Conservation (phyloP, 176 grass and related monocot species). For the Calamus simplicifolius region DNA sequence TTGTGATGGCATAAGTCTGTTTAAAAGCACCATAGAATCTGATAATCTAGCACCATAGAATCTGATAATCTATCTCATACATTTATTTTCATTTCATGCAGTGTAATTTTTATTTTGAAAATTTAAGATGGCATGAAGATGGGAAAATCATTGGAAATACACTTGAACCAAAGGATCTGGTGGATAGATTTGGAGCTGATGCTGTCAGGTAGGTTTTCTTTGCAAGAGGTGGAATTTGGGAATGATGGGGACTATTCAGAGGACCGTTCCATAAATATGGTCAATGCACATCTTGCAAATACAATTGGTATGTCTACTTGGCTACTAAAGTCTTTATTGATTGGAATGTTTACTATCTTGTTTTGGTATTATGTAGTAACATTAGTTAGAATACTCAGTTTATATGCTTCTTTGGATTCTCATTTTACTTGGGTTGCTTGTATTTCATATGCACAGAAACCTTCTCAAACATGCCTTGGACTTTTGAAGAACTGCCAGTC, state of each 20-base stretch:
- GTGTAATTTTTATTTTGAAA: constrained; percentile 45
- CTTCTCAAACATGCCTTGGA: too few relatives aligned
- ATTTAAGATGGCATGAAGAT: constrained; percentile 98
- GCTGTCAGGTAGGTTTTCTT: constrained; percentile 94
- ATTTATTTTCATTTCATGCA: constrained; percentile 42
- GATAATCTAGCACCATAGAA: too few relatives aligned
- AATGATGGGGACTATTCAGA: constrained; percentile 96
- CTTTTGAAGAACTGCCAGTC: too few relatives aligned
- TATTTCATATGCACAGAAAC: constrained; percentile 43
- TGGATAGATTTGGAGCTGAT: constrained; percentile 70
- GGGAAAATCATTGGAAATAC: too few relatives aligned
- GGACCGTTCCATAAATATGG: constrained; percentile 86
- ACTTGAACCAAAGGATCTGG: constrained; percentile 89
- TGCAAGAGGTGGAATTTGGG: constrained; percentile 90
- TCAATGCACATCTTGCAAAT: constrained; percentile 97
- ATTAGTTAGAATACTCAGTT: not conserved
- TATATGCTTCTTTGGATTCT: too few relatives aligned
- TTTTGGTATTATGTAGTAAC: too few relatives aligned
- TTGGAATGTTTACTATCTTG: too few relatives aligned
- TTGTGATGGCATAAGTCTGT: not conserved
- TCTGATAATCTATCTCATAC: constrained; percentile 22
- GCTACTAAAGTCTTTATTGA: too few relatives aligned
- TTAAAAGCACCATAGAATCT: not conserved
- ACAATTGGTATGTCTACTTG: constrained; percentile 56
- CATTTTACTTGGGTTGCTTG: too few relatives aligned